Evolutionary conservation across 2,329 filamentous ascomycete species (phyloP), one percentile per base, ranked within the genome.

Genomic region (Juglanconis oblonga): DNA sequence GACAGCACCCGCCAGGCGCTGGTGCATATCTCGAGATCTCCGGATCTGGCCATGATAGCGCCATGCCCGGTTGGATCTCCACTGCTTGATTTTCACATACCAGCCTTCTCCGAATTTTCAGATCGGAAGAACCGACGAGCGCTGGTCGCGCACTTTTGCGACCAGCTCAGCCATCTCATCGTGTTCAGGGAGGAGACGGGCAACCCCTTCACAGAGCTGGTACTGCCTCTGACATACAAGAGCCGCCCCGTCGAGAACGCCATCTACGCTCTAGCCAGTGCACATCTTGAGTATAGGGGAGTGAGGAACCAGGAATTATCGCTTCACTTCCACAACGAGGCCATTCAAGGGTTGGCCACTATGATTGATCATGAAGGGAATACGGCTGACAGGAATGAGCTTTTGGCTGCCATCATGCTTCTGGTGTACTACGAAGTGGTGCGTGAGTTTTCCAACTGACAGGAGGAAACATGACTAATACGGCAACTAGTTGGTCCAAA

Each of bases 181-280:
- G 85, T 87, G 24, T 83, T 87, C 64, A 78, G 84, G 36, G 85
- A 87, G 68, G 84, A 87, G 64, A 77, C 77, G 4, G 84, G 83
- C 24, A 87, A 87, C 62, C 84, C 85, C 0, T 87, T 87, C 66
- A 82, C 85, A 64, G 83, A 86, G 65, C 74, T 87, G 13, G 81
- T 87, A 8, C 72, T 87, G n/a, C 85, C 85, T 2, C 74, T 88
- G 44, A 84, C 82, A 3, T 76, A 80, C 52, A 75, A 70, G 48
- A 85, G 82, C 67, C 75, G 76, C 0, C 80, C 84, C 1, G 81
- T 97, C 4, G 89, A 90, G 72, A 91, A 95, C 69, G 91, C 92
- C 9, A 89, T 97, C 62, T 92, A 91, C 61, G 92, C 92, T 0
- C 77, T 97, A 7, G 86, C 91, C 0, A 90, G 89, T 59, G 94